Percentiles rank a stretch among this genome's conserved stretches.
These are phyloP conservation scores for Ailanthus altissimus DNA, from an alignment of 345 rosid species.

Conservation along the genomic window DNA sequence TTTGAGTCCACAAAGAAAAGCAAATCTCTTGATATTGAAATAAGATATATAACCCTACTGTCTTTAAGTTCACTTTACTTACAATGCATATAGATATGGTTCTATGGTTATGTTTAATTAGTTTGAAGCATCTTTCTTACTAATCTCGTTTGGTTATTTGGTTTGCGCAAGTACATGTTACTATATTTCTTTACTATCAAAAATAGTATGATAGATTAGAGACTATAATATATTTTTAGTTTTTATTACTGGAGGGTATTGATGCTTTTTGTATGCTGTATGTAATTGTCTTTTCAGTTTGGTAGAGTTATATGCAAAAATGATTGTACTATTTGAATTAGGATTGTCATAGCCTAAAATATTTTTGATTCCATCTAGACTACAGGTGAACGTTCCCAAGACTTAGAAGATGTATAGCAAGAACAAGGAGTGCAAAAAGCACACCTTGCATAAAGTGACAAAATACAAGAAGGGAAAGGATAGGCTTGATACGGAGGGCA, in stretches of 20 bases:
- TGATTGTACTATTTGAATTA: background rate
- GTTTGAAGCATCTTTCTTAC: background rate
- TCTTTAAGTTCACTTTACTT: background rate
- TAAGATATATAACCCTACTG: background rate
- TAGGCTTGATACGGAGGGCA: too few relatives aligned
- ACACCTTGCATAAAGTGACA: slow-evolving; percentile 78
- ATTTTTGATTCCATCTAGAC: background rate
- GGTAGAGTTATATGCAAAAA: background rate
- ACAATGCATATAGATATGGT: background rate
- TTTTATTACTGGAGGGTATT: background rate
- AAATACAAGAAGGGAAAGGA: slow-evolving; percentile 83
- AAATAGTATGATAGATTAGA: too few relatives aligned
- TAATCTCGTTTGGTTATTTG: background rate
- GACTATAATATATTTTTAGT: too few relatives aligned
- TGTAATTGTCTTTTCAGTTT: too few relatives aligned
- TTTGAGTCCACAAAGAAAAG: background rate
- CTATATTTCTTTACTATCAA: too few relatives aligned
- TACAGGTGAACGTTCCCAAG: slow-evolving; percentile 81
- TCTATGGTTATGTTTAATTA: background rate
- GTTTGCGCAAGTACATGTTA: background rate
- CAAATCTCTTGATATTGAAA: background rate
- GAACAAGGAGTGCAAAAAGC: slow-evolving; percentile 79
- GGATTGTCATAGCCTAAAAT: background rate
- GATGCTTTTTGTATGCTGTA: background rate
- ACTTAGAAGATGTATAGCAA: slow-evolving; percentile 82